A percentile compares a stretch with the other conserved stretches of the same genome.
Evolutionary conservation across 225 moss, liverwort and hornwort genomes (phyloP).

Genomic region (Bryoerythrophyllum caledonicum): DNA sequence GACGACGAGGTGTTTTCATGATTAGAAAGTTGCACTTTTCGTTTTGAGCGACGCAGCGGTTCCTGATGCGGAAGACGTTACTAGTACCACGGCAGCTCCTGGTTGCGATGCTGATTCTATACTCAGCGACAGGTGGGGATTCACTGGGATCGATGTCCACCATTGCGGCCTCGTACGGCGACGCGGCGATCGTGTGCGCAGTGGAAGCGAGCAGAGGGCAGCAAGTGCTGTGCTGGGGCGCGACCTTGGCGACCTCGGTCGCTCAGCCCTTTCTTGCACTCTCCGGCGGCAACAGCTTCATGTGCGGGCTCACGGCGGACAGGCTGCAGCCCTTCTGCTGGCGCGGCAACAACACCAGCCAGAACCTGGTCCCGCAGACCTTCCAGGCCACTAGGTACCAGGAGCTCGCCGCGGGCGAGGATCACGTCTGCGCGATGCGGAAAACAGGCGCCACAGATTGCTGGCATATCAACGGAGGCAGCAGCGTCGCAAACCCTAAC

Average conservation of each 20-base stretch:
- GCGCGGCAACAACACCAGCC: conserved; percentile 44
- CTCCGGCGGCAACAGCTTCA: conserved; percentile 54
- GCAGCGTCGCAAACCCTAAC: not conserved
- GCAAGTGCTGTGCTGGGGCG: conserved; percentile 59
- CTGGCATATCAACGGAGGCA: conserved; percentile 39
- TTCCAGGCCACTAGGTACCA: conserved; percentile 28
- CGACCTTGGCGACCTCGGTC: conserved; percentile 31
- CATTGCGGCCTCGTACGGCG: conserved; percentile 66
- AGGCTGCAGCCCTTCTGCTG: conserved; percentile 44
- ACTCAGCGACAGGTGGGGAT: not conserved
- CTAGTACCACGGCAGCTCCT: not conserved
- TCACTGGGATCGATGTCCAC: conserved; percentile 56
- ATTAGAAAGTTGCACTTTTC: too few relatives aligned
- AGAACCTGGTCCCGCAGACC: conserved; percentile 32
- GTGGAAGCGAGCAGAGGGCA: conserved; percentile 68
- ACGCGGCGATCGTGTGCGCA: conserved; percentile 45
- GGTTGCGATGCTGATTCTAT: conserved; percentile 3
- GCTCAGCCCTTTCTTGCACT: conserved; percentile 43
- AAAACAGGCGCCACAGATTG: conserved; percentile 41
- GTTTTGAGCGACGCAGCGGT: not conserved
- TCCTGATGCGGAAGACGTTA: conserved; percentile 23
- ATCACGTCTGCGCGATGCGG: conserved; percentile 46
- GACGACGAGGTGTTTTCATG: too few relatives aligned
- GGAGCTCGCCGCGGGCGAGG: conserved; percentile 50
- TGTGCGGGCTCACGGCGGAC: conserved; percentile 51